phyloP scores from a whole-genome alignment of 2,329 filamentous ascomycete species.

The Apiospora hydei region DNA sequence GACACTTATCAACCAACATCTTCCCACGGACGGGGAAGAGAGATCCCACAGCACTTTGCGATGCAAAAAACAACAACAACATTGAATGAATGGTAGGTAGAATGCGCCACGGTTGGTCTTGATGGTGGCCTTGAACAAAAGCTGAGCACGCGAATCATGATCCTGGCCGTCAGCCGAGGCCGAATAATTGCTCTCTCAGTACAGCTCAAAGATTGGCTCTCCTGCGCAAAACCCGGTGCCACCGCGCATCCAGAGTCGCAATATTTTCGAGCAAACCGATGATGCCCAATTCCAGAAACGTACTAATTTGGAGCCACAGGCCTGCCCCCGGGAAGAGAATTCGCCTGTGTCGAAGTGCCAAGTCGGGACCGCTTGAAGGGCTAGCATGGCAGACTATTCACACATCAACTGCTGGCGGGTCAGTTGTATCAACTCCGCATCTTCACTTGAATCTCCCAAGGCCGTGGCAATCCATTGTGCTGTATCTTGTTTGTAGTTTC shows the following conservation, averaged over 20 bases:
- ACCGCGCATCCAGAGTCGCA: neutral
- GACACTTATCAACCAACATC: neutral
- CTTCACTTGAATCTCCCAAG: neutral
- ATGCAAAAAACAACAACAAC: too few species aligned
- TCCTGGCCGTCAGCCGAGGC: neutral
- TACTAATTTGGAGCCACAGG: neutral
- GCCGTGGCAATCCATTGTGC: neutral
- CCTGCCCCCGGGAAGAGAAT: neutral
- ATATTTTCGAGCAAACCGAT: neutral
- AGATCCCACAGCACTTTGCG: neutral
- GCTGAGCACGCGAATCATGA: neutral
- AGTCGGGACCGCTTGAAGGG: neutral
- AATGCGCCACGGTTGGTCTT: neutral
- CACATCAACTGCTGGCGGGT: neutral
- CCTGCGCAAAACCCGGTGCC: neutral
- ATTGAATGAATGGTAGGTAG: too few species aligned
- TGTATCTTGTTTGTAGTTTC: neutral
- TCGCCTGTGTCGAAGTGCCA: neutral
- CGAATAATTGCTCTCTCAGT: neutral
- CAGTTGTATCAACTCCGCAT: neutral
- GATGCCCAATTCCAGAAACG: too few species aligned
- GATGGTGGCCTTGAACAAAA: neutral
- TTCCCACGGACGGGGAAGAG: neutral
- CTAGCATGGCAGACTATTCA: neutral
- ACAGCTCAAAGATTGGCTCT: neutral